These are phyloP conservation scores for Camelina sativa DNA, from an alignment of 345 rosid genomes.

Conservation along the genomic window DNA sequence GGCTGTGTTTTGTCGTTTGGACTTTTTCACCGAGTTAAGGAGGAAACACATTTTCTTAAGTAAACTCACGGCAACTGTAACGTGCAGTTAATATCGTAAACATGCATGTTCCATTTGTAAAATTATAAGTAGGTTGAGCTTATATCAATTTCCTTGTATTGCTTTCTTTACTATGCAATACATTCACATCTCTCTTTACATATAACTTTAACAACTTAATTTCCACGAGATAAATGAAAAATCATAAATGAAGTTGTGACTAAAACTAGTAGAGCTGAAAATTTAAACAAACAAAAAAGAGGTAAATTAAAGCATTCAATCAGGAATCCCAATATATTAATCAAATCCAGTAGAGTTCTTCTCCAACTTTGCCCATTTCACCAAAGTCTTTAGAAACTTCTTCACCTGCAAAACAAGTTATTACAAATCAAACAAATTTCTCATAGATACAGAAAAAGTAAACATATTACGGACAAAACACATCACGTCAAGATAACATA, in stretches of 20 bases:
- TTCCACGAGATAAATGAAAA: slow-evolving; percentile 7
- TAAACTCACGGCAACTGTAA: too few species aligned
- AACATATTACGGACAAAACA: not conserved
- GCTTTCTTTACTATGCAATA: too few species aligned
- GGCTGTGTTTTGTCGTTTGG: too few species aligned
- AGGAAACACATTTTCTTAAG: too few species aligned
- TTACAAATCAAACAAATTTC: not conserved
- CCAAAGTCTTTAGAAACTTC: slow-evolving; percentile 71
- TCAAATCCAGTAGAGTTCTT: slow-evolving; percentile 19
- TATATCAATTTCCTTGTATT: too few species aligned
- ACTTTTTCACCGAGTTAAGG: too few species aligned
- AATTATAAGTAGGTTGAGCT: too few species aligned
- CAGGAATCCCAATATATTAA: slow-evolving; percentile 1
- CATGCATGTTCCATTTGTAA: too few species aligned
- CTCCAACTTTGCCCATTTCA: slow-evolving; percentile 62
- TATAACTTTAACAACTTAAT: not conserved
- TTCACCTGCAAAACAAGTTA: slow-evolving; percentile 57
- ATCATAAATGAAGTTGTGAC: not conserved
- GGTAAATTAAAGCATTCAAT: not conserved
- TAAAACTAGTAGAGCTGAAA: not conserved
- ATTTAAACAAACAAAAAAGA: not conserved
- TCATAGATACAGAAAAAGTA: not conserved
- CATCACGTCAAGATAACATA: too few species aligned
- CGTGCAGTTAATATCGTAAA: too few species aligned
- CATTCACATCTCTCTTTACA: not conserved